Base-by-base conservation (phyloP, 768 basidiomycete genomes). In the Pleurotus eryngii region DNA sequence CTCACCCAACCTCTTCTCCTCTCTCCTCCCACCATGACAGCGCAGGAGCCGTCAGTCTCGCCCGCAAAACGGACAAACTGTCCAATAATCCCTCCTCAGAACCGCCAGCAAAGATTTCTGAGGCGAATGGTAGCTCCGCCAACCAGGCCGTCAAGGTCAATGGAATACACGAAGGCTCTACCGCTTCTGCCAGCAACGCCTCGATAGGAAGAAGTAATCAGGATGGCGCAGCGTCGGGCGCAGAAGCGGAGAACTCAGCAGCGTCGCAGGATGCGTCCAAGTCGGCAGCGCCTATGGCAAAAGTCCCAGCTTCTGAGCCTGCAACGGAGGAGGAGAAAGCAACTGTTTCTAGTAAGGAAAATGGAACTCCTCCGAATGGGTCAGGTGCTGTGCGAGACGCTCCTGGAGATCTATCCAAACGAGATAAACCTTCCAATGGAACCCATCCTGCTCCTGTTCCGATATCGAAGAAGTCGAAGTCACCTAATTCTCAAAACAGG, bases 401-500 rank as follows among this genome's bases (percentile, higher is more conserved):
- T 20, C 39, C 51, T 42, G 27, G 22, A n/a, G 42, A 54, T 14
- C 4, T 24, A 9, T 35, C 51, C 15, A 42, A 39, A 17, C 38
- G 20, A 24, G 51, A 54, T 20, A 39, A 26, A 24, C 37, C 51
- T 22, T 18, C 37, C 15, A 54, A 54, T 24, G 51, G 51, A 12
- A 54, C 35, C 37, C 51, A 54, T 15, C 51, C 51, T 22, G 12
- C 39, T 54, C 49, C 49, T 50, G 20, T 30, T n/a, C 11, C 49
- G 15, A 27, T 22, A 9, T 26, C 15, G 37, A 54, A 54, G 51
- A 54, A 54, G 39, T 54, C 51, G 38, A 54, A 54, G 24, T 22
- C 51, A 22, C 15, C 49, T 20, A 35, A 30, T 20, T 35, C 51
- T 22, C 37, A 17, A 26, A 37, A 54, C 61, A 79, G 79, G 72